Evolutionary conservation across 73 alveolate genomes (phyloP).

Genomic region (Paramecium biaurelia): DNA sequence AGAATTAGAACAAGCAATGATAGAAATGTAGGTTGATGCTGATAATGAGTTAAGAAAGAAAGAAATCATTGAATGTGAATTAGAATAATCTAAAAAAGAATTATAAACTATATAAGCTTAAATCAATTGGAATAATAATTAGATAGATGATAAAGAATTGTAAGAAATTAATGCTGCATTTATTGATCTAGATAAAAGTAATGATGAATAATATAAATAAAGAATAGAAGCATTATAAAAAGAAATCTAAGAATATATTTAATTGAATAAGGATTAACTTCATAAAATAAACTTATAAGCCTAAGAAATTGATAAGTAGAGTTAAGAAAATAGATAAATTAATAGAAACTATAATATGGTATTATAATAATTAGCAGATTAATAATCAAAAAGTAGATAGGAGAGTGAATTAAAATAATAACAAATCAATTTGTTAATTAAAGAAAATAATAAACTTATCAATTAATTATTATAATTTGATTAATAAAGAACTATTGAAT

Average conservation of each 20-base stretch:
- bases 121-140: conserved; percentile 2
- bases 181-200: conserved; percentile 28
- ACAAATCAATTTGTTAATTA: background rate
- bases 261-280: conserved; percentile 4
- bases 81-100: conserved; percentile 24
- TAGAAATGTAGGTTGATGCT: conserved; percentile 28
- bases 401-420: background rate
- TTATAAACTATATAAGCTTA: background rate
- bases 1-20: conserved; percentile 38
- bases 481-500: background rate
- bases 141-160: conserved; percentile 9
- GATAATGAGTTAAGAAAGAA: conserved; percentile 32
- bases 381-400: conserved; percentile 5
- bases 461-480: background rate
- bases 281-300: background rate
- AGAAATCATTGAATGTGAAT: conserved; percentile 18
- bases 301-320: background rate
- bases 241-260: conserved; percentile 13
- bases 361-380: conserved; percentile 10
- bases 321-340: conserved; percentile 30
- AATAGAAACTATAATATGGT: conserved; percentile 39
- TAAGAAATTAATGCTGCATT: background rate
- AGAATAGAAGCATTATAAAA: conserved; percentile 18
- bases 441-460: background rate
- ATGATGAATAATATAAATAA: conserved; percentile 23